A percentile compares a stretch with the other conserved stretches of the same genome.
Evolutionary conservation across 1,284 basidiomycete genomes (phyloP).

Genomic region (Tilletia walkeri): DNA sequence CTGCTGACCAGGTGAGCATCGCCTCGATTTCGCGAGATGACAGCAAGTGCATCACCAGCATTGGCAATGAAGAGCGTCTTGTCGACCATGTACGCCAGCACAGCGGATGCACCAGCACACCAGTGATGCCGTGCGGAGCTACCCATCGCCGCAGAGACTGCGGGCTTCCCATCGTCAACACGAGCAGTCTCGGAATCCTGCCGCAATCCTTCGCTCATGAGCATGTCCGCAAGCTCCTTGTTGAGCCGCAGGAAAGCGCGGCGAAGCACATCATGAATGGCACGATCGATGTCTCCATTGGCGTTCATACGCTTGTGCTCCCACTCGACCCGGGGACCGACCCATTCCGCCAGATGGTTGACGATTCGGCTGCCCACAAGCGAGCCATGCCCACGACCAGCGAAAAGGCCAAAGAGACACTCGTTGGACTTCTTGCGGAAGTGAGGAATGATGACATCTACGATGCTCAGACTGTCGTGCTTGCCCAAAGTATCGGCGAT

Average conservation of each 20-base stretch:
- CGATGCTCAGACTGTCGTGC: slow-evolving; percentile 68
- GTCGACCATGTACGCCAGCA: slow-evolving; percentile 80
- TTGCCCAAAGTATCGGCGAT: slow-evolving; percentile 89
- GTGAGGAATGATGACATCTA: slow-evolving; percentile 87
- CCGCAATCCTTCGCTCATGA: slow-evolving; percentile 44
- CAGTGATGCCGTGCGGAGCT: slow-evolving; percentile 30
- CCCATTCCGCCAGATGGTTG: slow-evolving; percentile 45
- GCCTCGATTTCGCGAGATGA: slow-evolving; percentile 76
- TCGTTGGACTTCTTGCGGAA: slow-evolving; percentile 76
- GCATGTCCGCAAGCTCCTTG: slow-evolving; percentile 48
- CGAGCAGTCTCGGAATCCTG: slow-evolving; percentile 26
- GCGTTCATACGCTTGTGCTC: slow-evolving; percentile 33
- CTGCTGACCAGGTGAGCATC: slow-evolving; percentile 73
- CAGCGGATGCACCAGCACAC: slow-evolving; percentile 67
- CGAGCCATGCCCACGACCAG: slow-evolving; percentile 60
- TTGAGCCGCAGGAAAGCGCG: slow-evolving; percentile 50
- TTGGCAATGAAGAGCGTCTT: slow-evolving; percentile 87
- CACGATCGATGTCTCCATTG: slow-evolving; percentile 3
- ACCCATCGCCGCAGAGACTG: slow-evolving; percentile 26
- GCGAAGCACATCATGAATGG: slow-evolving; percentile 44
- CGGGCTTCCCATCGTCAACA: slow-evolving; percentile 24
- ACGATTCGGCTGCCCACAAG: slow-evolving; percentile 64
- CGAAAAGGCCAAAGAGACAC: slow-evolving; percentile 96
- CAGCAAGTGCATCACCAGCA: slow-evolving; percentile 82
- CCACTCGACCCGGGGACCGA: slow-evolving; percentile 36